These are phyloP conservation scores for Lasiosphaeria miniovina DNA, from an alignment of 495 filamentous ascomycete species.

Conservation along the genomic window DNA sequence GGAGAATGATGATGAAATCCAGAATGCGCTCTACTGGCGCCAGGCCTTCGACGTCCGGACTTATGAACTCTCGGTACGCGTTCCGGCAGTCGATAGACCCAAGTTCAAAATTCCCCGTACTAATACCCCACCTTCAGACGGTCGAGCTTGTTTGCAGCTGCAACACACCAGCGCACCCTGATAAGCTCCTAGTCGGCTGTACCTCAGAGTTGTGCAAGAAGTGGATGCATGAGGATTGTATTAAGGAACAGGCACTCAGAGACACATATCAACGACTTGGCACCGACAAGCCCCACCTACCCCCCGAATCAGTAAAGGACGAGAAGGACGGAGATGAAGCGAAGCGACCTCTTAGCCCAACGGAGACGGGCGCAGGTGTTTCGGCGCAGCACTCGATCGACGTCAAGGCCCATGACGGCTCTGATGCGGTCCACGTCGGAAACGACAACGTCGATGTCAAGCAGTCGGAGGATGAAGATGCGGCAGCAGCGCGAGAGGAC, in stretches of 20 bases:
- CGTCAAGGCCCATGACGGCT: conserved; percentile 39
- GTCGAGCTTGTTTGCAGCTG: conserved; percentile 61
- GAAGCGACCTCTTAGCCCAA: conserved; percentile 42
- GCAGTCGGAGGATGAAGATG: conserved; percentile 29
- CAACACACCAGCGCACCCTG: conserved; percentile 60
- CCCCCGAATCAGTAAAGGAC: conserved; percentile 34
- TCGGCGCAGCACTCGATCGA: conserved; percentile 45
- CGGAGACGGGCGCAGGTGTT: conserved; percentile 39
- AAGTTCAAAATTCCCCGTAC: conserved; percentile 10
- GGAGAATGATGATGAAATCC: conserved; percentile 57
- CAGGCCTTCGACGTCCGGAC: conserved; percentile 58
- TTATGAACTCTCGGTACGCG: conserved; percentile 56
- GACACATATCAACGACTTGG: conserved; percentile 46
- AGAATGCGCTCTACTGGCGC: conserved; percentile 60
- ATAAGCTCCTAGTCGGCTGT: conserved; percentile 57
- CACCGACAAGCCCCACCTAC: conserved; percentile 42
- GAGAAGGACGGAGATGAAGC: conserved; percentile 34
- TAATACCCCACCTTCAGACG: conserved; percentile 34
- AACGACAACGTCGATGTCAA: conserved; percentile 30
- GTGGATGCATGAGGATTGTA: conserved; percentile 64
- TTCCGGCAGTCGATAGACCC: background rate
- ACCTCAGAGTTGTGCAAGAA: conserved; percentile 52
- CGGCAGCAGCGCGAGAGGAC: conserved; percentile 25
- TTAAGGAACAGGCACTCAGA: conserved; percentile 50
- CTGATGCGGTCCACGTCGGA: conserved; percentile 30